Evolutionary conservation across 129 eudicot genomes (phyloP), one percentile per base, ranked within the genome.

Genomic region (Logfia minima): DNA sequence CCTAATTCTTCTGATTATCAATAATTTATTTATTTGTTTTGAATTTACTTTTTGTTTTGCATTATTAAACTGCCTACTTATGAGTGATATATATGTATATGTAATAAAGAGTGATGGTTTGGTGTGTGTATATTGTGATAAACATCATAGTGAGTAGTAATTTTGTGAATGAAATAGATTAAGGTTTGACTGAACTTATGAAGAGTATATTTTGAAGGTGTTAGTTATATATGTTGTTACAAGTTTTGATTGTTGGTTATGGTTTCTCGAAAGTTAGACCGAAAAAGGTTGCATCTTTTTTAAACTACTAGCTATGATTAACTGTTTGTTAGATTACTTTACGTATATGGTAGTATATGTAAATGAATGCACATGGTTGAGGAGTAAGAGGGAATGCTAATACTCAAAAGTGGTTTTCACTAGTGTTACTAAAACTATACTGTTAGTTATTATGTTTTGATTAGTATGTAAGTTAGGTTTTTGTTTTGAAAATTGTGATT

Each of bases 151-250:
- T 10, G 51, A 43, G 51, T 43, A 43, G 1, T 37, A 37, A 37
- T 37, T 37, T 7, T 37, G 41, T 37, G 41, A 6, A 6, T 37
- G 41, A 37, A 37, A 37, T 37, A 37, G 41, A 1, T 37, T 37
- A 37, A 78, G 55, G 63, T 39, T 78, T 78, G 39, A 70, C 65
- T 72, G 63, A 70, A 45, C 48, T 43, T 3, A 68, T 21, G 6
- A 16, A 53, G 23, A 18, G 48, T 39, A 39, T 39, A 3, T 8
- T 39, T 9, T 39, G 48, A 8, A 39, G 48, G 48, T 41, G 14
- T 41, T 39, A 8, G 48, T 66, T 26, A 66, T 62, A 62, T 64
- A 23, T 65, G 63, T 58, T 77, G 61, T 24, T 48, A 48, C 55
- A 48, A 13, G 5, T 48, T 41, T 41, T 41, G 48, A 41, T 41